A percentile compares a stretch with the other conserved stretches of the same genome.
phyloP scores from a whole-genome alignment of 768 basidiomycete species.

The Russula sp. region DNA sequence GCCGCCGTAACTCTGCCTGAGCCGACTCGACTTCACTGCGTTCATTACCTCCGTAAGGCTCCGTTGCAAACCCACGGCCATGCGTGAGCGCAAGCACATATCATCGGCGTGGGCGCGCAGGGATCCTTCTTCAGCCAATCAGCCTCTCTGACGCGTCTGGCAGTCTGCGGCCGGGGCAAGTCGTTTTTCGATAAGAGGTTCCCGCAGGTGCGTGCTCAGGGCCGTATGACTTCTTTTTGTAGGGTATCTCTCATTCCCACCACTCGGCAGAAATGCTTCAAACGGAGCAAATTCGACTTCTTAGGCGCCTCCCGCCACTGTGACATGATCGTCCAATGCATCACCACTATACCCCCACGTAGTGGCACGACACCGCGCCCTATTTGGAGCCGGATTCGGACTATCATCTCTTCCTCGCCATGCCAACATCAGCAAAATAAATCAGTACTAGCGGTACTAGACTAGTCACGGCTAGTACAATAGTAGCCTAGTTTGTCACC shows the following conservation, averaged over 20 bases:
- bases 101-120: constrained; percentile 7
- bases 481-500: too few relatives aligned
- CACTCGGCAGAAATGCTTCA: not conserved
- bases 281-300: too few relatives aligned
- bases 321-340: not conserved
- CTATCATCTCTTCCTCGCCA: not conserved
- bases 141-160: constrained; percentile 2
- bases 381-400: too few relatives aligned
- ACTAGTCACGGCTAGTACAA: too few relatives aligned
- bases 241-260: too few relatives aligned
- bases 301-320: not conserved
- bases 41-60: not conserved
- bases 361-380: not conserved
- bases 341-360: not conserved
- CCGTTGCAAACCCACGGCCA: not conserved
- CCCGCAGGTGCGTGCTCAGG: constrained; percentile 9
- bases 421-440: too few relatives aligned
- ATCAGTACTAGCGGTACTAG: too few relatives aligned
- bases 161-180: not conserved
- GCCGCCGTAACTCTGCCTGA: not conserved
- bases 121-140: constrained; percentile 4
- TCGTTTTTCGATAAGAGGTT: constrained; percentile 4
- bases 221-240: not conserved
- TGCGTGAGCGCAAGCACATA: constrained; percentile 17
- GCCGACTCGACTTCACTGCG: not conserved